These are phyloP conservation scores for Luvunga scandens DNA, from an alignment of 345 rosid genomes.

Conservation along the genomic window DNA sequence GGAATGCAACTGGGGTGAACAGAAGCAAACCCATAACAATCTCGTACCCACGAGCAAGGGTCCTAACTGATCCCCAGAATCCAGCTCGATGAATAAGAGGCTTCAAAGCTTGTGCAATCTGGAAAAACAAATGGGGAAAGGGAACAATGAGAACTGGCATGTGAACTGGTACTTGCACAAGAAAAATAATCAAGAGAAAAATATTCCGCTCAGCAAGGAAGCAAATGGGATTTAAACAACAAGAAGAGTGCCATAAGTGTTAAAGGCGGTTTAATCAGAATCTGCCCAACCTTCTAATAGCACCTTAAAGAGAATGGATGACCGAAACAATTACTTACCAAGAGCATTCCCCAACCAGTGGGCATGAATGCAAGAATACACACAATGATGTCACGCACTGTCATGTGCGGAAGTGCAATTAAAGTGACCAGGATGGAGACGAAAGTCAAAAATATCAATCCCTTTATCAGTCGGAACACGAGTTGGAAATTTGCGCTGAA, in stretches of 20 bases:
- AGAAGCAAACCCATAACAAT: constrained; percentile 87
- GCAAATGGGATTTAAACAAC: not conserved
- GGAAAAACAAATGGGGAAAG: not conserved
- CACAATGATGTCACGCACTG: constrained; percentile 76
- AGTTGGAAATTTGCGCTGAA: constrained; percentile 97
- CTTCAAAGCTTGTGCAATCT: constrained; percentile 98
- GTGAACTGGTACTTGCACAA: not conserved
- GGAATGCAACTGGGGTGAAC: constrained; percentile 96
- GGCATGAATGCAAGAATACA: constrained; percentile 99
- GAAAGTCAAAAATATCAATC: constrained; percentile 86
- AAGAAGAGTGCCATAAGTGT: not conserved
- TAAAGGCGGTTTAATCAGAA: not conserved
- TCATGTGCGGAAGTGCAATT: constrained; percentile 86
- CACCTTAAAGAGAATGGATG: not conserved
- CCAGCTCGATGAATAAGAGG: constrained; percentile 69
- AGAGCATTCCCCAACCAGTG: constrained; percentile 98
- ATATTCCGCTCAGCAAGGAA: not conserved
- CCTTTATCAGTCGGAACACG: constrained; percentile 90
- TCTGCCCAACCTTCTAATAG: not conserved
- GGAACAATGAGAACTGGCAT: not conserved
- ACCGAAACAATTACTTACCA: constrained; percentile 45
- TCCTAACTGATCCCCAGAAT: constrained; percentile 86
- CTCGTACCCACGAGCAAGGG: constrained; percentile 96
- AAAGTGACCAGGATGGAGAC: constrained; percentile 69
- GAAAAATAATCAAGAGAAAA: not conserved